Percentiles rank a stretch among this genome's conserved stretches.
These are phyloP conservation scores for Pholiota molesta DNA, from an alignment of 768 basidiomycete genomes.

Conservation along the genomic window DNA sequence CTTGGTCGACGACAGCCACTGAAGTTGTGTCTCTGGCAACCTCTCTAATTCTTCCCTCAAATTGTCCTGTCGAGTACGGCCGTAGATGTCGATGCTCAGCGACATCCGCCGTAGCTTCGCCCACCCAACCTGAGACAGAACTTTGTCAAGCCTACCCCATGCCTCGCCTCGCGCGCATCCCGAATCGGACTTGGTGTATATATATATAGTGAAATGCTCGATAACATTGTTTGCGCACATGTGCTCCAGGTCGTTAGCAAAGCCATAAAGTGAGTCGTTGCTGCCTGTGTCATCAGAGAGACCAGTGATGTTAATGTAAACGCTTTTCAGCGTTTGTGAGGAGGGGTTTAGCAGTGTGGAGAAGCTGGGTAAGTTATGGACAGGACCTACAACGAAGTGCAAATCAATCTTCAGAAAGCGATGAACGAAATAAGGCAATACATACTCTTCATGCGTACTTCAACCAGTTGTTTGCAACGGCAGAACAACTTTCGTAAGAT, in stretches of 20 bases:
- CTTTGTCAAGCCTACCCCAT: conserved; percentile 13
- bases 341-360: not conserved
- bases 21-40: not conserved
- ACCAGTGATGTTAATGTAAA: not conserved
- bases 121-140: conserved; percentile 5
- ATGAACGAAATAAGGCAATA: not conserved
- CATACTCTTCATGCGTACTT: not conserved
- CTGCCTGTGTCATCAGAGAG: no score
- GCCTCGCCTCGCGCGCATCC: not conserved
- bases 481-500: not conserved
- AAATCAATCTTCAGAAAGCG: no score
- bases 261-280: conserved; percentile 1
- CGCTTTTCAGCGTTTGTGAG: not conserved
- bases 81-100: not conserved
- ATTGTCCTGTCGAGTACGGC: not conserved
- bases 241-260: conserved; percentile 8
- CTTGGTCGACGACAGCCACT: conserved; percentile 2
- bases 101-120: conserved; percentile 7
- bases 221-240: not conserved
- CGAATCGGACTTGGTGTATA: not conserved
- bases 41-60: conserved; percentile 3
- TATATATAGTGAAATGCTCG: not conserved
- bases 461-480: not conserved
- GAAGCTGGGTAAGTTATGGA: not conserved
- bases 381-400: not conserved